These are phyloP conservation scores for Magnolia kwangsiensis DNA, from an alignment of 164 flowering plant species.

Conservation along the genomic window DNA sequence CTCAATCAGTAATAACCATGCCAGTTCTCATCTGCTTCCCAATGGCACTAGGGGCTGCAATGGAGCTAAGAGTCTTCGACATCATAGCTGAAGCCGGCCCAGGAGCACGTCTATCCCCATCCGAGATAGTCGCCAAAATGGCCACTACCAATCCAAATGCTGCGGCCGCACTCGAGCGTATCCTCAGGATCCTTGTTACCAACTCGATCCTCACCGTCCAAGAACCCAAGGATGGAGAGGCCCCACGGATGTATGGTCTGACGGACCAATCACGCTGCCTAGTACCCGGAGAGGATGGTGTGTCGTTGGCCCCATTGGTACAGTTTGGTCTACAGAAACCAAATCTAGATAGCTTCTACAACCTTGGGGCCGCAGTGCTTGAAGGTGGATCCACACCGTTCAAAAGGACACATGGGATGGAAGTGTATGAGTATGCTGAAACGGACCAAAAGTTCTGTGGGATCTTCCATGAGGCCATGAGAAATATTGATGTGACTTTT, in stretches of 20 bases:
- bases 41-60: constrained; percentile 11
- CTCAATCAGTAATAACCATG: neutral
- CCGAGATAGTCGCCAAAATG: constrained; percentile 11
- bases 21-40: constrained; percentile 12
- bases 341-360: neutral
- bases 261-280: neutral
- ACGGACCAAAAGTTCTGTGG: neutral
- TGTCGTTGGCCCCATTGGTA: constrained; percentile 6
- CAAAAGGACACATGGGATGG: constrained; percentile 2
- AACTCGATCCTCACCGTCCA: constrained; percentile 6
- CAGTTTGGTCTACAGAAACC: neutral
- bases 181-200: constrained; percentile 16
- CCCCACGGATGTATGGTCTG: constrained; percentile 6
- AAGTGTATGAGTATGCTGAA: neutral
- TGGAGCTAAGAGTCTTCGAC: constrained; percentile 1
- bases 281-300: constrained; percentile 6
- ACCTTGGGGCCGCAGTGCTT: constrained; percentile 4
- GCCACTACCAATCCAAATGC: constrained; percentile 14
- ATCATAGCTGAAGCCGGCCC: constrained; percentile 14
- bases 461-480: constrained; percentile 12
- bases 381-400: constrained; percentile 7
- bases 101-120: constrained; percentile 1
- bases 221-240: neutral
- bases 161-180: constrained; percentile 9
- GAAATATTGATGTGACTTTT: constrained; percentile 9